phyloP scores from a whole-genome alignment of 192 early-diverging fungal species.

The Entophlyctis luteolus region DNA sequence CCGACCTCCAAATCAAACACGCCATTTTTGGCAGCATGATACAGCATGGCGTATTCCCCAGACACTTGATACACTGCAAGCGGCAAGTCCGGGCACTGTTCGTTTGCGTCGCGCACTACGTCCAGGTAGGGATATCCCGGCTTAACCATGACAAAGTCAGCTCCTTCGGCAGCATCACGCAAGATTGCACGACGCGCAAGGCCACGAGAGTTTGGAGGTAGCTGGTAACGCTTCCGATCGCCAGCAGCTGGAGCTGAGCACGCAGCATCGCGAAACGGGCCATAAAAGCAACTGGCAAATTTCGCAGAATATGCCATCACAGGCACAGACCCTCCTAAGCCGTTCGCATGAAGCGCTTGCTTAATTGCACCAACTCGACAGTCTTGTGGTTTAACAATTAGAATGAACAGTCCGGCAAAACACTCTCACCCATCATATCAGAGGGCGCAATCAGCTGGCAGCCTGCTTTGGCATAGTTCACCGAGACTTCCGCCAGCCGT shows the following conservation, averaged over 20 bases:
- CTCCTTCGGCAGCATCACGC: constrained; percentile 88
- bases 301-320: constrained; percentile 98
- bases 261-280: constrained; percentile 92
- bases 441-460: constrained; percentile 88
- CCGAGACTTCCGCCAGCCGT: constrained; percentile 77
- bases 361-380: constrained; percentile 87
- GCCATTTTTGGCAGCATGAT: constrained; percentile 75
- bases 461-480: constrained; percentile 86
- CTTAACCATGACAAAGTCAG: constrained; percentile 98
- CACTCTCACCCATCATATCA: constrained; percentile 92
- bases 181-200: constrained; percentile 81
- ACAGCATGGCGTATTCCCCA: constrained; percentile 62
- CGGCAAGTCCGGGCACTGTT: constrained; percentile 69
- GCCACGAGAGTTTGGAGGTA: constrained; percentile 83
- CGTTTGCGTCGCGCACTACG: constrained; percentile 74
- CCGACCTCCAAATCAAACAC: constrained; percentile 78
- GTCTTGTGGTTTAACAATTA: too few relatives aligned
- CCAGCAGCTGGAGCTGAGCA: constrained; percentile 88
- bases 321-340: constrained; percentile 70
- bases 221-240: constrained; percentile 91
- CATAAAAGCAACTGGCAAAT: constrained; percentile 92
- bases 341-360: constrained; percentile 67
- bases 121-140: constrained; percentile 93
- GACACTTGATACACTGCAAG: constrained; percentile 93
- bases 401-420: neutral